Conservation (phyloP, 2,329 filamentous ascomycete species). For the Massarina eburnea region DNA sequence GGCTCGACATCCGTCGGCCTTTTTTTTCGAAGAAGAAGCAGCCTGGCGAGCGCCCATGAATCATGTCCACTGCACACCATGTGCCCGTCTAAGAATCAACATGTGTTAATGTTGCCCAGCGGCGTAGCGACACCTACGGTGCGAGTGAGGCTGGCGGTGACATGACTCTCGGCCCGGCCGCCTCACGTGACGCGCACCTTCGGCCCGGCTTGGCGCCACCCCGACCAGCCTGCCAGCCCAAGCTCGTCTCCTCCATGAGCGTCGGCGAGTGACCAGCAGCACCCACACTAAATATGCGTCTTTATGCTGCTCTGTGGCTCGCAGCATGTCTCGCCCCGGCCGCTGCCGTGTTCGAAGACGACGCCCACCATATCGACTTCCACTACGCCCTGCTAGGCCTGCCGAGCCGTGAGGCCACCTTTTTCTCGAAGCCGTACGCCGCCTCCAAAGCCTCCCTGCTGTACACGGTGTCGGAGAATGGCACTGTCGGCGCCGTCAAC, state of each 20-base stretch:
- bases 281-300: conserved; percentile 37
- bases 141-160: too few relatives aligned
- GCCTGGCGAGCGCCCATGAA: neutral
- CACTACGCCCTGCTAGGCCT: conserved; percentile 86
- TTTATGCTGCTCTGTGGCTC: conserved; percentile 38
- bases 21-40: neutral
- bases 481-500: conserved; percentile 83
- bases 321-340: conserved; percentile 53
- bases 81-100: neutral
- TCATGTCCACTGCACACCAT: neutral
- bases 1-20: neutral
- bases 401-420: conserved; percentile 79
- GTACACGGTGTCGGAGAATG: conserved; percentile 85
- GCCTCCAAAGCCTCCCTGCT: conserved; percentile 85
- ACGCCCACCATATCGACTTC: conserved; percentile 90
- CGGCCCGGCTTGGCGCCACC: neutral
- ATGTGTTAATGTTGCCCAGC: too few relatives aligned
- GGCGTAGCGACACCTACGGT: too few relatives aligned
- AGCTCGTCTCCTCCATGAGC: neutral
- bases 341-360: conserved; percentile 79
- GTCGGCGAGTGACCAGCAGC: too few relatives aligned
- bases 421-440: conserved; percentile 86
- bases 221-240: neutral
- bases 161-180: neutral
- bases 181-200: neutral